A percentile compares a stretch with the other conserved stretches of the same genome.
Conservation (phyloP, 331 rosid genomes). For the Dryas integrifolia region DNA sequence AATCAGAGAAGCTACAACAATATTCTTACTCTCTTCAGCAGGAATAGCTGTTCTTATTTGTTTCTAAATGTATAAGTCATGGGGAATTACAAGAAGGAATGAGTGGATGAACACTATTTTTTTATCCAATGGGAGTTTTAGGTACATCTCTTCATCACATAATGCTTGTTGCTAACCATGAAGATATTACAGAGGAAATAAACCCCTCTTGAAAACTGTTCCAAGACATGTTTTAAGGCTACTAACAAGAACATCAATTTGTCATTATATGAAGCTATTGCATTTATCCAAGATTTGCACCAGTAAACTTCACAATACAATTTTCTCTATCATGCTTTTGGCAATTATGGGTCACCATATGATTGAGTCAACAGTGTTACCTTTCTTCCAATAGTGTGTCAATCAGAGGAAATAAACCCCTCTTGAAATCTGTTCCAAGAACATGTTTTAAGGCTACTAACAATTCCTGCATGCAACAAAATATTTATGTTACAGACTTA, state of each 20-base stretch:
- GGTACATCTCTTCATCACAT: neutral
- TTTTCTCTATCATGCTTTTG: neutral
- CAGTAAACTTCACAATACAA: neutral
- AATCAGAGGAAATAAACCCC: slow-evolving; percentile 96
- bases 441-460: slow-evolving; percentile 93
- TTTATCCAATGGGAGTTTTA: neutral
- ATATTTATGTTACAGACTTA: slow-evolving; percentile 9
- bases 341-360: slow-evolving; percentile 3
- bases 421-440: slow-evolving; percentile 96
- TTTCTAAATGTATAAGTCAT: neutral
- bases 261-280: slow-evolving; percentile 5
- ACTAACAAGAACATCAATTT: slow-evolving; percentile 34
- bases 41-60: too few species aligned
- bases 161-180: neutral
- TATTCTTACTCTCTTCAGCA: neutral
- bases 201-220: slow-evolving; percentile 94
- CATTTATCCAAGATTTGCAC: slow-evolving; percentile 2
- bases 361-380: slow-evolving; percentile 39
- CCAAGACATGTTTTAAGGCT: slow-evolving; percentile 98
- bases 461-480: slow-evolving; percentile 68
- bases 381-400: slow-evolving; percentile 95
- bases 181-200: slow-evolving; percentile 62
- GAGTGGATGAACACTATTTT: neutral
- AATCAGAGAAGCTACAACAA: slow-evolving; percentile 12
- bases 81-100: neutral